Evolutionary conservation across 768 basidiomycete species (phyloP).

Genomic region (Kwoniella sp.): DNA sequence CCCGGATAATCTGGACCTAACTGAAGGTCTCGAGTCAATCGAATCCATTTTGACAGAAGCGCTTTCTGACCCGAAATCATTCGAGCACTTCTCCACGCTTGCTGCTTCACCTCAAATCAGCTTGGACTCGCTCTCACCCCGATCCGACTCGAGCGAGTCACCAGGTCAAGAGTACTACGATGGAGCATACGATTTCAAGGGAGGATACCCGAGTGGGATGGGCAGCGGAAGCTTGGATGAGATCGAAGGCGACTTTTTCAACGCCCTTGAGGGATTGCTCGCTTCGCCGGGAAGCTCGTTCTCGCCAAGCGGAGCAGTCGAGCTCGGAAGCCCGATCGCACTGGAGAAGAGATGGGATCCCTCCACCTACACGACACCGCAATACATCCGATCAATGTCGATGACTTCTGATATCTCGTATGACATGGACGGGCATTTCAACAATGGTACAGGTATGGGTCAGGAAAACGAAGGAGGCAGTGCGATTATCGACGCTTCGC

Average conservation of each 20-base stretch:
- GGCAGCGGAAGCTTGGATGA: background rate
- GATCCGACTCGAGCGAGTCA: constrained; percentile 6
- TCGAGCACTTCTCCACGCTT: constrained; percentile 15
- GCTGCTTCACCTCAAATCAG: constrained; percentile 20
- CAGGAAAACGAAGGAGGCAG: background rate
- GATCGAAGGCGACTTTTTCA: constrained; percentile 12
- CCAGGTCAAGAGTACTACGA: background rate
- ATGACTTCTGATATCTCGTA: background rate
- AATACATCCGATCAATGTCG: constrained; percentile 2
- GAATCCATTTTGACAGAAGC: constrained; percentile 16
- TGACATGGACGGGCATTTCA: background rate
- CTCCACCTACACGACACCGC: background rate
- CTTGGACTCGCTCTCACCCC: constrained; percentile 2
- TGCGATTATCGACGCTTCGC: background rate
- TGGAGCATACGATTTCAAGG: background rate
- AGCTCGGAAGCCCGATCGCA: background rate
- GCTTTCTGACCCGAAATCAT: constrained; percentile 17
- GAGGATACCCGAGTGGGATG: background rate
- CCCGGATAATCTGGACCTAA: background rate
- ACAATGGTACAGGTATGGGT: background rate
- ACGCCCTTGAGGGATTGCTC: constrained; percentile 12
- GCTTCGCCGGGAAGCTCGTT: constrained; percentile 5
- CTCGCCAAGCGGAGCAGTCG: background rate
- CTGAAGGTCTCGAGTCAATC: constrained; percentile 16
- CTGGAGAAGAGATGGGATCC: background rate